Evolutionary conservation across 2,329 filamentous ascomycete genomes (phyloP).

Genomic region (Talaromyces sp.): DNA sequence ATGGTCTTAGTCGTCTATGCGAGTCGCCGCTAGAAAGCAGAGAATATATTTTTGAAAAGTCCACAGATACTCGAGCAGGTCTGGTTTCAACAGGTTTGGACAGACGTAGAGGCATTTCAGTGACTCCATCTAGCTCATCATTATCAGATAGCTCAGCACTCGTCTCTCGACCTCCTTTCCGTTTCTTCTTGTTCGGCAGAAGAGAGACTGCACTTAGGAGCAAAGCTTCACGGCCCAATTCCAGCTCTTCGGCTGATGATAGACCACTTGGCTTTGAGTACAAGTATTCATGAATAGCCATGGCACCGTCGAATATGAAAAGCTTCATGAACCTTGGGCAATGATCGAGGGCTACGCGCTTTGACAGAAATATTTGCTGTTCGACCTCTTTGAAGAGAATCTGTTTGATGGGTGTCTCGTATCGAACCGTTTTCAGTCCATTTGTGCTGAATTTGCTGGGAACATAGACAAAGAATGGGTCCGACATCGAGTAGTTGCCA

Average conservation of each 20-base stretch:
- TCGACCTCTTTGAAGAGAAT: constrained; percentile 34
- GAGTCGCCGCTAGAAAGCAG: constrained; percentile 22
- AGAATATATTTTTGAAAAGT: constrained; percentile 23
- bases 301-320: constrained; percentile 32
- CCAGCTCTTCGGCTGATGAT: constrained; percentile 20
- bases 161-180: not conserved
- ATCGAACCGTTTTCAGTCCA: constrained; percentile 11
- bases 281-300: constrained; percentile 35
- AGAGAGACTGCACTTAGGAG: constrained; percentile 22
- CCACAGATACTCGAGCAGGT: constrained; percentile 15
- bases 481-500: constrained; percentile 25
- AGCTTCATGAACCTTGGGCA: constrained; percentile 34
- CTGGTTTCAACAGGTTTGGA: constrained; percentile 14
- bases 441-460: constrained; percentile 22
- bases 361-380: constrained; percentile 16
- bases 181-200: constrained; percentile 3
- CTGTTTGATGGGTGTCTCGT: constrained; percentile 26
- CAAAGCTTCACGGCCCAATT: constrained; percentile 23
- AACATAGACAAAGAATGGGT: constrained; percentile 34
- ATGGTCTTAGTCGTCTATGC: constrained; percentile 9
- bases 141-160: not conserved
- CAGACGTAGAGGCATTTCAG: not conserved
- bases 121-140: not conserved
- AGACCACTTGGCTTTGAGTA: constrained; percentile 24
- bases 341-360: constrained; percentile 22